These are phyloP conservation scores for Sanghuangporus baumii DNA, from an alignment of 1,284 basidiomycete genomes.

Conservation along the genomic window DNA sequence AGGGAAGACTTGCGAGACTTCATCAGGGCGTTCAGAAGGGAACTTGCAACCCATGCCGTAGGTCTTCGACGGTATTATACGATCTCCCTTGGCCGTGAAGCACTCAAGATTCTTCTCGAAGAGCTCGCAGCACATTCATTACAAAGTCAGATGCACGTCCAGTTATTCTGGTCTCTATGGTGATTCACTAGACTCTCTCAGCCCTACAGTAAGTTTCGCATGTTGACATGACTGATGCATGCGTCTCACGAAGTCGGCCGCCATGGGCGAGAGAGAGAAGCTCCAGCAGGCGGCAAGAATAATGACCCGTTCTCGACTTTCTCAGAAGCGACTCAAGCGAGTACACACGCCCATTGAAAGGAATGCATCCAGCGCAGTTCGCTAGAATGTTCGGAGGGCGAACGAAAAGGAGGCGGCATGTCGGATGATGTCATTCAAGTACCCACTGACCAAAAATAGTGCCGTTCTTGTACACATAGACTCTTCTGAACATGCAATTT, in stretches of 20 bases:
- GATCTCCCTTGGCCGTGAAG: background rate
- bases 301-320: background rate
- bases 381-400: no score
- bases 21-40: background rate
- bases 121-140: background rate
- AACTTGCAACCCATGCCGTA: background rate
- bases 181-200: background rate
- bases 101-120: background rate
- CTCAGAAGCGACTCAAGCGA: background rate
- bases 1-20: background rate
- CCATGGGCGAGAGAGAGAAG: background rate
- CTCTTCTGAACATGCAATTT: background rate
- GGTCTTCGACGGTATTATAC: background rate
- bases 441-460: background rate
- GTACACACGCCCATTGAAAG: background rate
- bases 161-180: background rate
- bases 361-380: background rate
- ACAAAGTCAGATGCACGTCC: no score
- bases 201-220: background rate
- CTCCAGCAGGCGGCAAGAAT: background rate
- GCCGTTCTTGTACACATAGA: background rate
- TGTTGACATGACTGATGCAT: background rate
- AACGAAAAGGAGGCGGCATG: background rate
- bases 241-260: background rate
- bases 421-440: background rate